A percentile compares a stretch with the other conserved stretches of the same genome.
These are phyloP conservation scores for Aciculosporium take DNA, from an alignment of 2,329 filamentous ascomycete species.

Conservation along the genomic window DNA sequence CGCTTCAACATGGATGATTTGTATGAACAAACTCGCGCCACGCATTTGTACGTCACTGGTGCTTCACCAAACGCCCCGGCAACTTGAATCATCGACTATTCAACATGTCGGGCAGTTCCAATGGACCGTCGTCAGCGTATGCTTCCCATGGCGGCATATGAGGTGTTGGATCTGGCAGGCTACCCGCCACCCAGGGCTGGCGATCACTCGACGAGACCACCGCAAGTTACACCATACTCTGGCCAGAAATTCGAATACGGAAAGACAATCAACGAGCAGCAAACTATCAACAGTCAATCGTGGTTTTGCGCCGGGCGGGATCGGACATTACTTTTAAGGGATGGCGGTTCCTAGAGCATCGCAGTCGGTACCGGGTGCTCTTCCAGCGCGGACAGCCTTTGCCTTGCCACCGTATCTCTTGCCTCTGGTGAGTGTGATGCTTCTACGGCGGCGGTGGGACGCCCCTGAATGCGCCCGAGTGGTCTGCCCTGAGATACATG, in stretches of 20 bases:
- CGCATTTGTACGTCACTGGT: constrained; percentile 30
- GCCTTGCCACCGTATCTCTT: constrained; percentile 54
- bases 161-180: constrained; percentile 57
- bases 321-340: constrained; percentile 72
- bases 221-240: constrained; percentile 56
- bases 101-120: constrained; percentile 64
- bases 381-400: constrained; percentile 54
- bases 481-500: constrained; percentile 37
- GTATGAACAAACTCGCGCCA: not conserved
- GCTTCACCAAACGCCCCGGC: constrained; percentile 55
- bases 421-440: constrained; percentile 64
- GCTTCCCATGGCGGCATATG: constrained; percentile 60
- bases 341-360: constrained; percentile 55
- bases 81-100: constrained; percentile 68
- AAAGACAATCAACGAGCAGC: constrained; percentile 58
- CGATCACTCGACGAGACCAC: not conserved
- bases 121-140: constrained; percentile 66
- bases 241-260: constrained; percentile 65
- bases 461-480: constrained; percentile 50
- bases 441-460: constrained; percentile 27
- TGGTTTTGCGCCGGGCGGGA: constrained; percentile 24
- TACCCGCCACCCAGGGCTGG: not conserved
- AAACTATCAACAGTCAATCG: constrained; percentile 45
- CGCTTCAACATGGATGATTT: not conserved
- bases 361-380: constrained; percentile 78